Conservation (phyloP, 2,329 filamentous ascomycete genomes). For the Ophiostoma himal-ulmi region DNA sequence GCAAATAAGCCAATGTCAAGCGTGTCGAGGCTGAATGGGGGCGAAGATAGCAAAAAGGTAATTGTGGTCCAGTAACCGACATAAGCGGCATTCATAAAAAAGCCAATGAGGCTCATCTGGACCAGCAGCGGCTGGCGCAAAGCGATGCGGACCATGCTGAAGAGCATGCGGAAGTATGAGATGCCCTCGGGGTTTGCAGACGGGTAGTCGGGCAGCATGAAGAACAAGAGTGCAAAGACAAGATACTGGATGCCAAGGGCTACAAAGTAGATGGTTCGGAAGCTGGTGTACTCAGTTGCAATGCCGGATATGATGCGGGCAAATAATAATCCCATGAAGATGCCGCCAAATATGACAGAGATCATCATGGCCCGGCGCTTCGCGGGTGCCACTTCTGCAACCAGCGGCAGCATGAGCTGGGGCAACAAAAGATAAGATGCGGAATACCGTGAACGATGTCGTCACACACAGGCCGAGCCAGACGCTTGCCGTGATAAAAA, state of each 20-base stretch:
- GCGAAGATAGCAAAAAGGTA: conserved; percentile 65
- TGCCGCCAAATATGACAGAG: conserved; percentile 59
- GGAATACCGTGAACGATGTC: conserved; percentile 54
- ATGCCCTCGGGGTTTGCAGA: conserved; percentile 54
- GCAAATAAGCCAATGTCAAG: conserved; percentile 69
- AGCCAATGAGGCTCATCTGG: conserved; percentile 59
- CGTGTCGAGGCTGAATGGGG: conserved; percentile 58
- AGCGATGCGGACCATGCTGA: conserved; percentile 57
- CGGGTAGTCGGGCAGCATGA: conserved; percentile 73
- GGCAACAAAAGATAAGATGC: conserved; percentile 62
- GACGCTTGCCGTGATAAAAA: conserved; percentile 57
- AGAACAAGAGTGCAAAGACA: conserved; percentile 58
- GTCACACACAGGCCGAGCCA: conserved; percentile 67
- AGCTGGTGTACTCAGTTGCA: conserved; percentile 16
- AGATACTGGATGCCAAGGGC: conserved; percentile 62
- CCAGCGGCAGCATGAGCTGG: conserved; percentile 68
- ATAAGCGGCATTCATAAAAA: conserved; percentile 51
- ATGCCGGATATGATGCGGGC: conserved; percentile 43
- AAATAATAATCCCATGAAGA: conserved; percentile 65
- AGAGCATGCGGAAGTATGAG: conserved; percentile 55
- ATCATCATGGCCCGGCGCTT: conserved; percentile 61
- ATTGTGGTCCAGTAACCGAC: conserved; percentile 40
- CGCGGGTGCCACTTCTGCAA: conserved; percentile 65
- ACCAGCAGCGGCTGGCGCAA: conserved; percentile 59
- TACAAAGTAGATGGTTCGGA: conserved; percentile 58